Evolutionary conservation across 352 stramenopile genomes (phyloP).

Genomic region (Globisporangium recalcitrans): DNA sequence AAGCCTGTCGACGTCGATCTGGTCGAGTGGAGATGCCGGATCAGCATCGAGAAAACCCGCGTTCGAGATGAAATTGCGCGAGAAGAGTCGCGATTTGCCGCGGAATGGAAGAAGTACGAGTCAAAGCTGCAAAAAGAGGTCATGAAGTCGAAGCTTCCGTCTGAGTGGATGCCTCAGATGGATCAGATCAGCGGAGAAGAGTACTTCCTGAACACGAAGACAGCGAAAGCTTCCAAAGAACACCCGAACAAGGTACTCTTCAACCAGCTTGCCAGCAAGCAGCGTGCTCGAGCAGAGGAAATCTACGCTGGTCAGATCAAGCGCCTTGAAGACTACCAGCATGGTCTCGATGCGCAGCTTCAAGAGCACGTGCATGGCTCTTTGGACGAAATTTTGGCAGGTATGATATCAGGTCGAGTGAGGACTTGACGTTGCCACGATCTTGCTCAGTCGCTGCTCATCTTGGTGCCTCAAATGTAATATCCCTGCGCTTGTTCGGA

Average conservation of each 20-base stretch:
- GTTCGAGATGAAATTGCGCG: slow-evolving; percentile 19
- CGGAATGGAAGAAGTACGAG: slow-evolving; percentile 34
- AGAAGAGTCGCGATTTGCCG: slow-evolving; percentile 20
- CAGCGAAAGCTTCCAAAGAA: slow-evolving; percentile 24
- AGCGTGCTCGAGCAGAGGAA: slow-evolving; percentile 22
- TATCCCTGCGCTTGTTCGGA: not conserved
- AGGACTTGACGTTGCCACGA: slow-evolving; percentile 1
- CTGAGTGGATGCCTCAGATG: slow-evolving; percentile 42
- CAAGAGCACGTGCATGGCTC: not conserved
- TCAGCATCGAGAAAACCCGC: slow-evolving; percentile 23
- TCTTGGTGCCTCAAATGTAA: not conserved
- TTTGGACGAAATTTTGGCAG: slow-evolving; percentile 14
- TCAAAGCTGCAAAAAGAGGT: slow-evolving; percentile 35
- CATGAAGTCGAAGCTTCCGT: slow-evolving; percentile 24
- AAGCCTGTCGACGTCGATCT: slow-evolving; percentile 18
- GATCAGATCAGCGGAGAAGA: slow-evolving; percentile 29
- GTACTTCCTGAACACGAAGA: slow-evolving; percentile 40
- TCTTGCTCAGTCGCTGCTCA: not conserved
- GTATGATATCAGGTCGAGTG: slow-evolving; percentile 10
- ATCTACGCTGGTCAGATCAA: slow-evolving; percentile 16
- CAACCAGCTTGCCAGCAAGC: slow-evolving; percentile 28
- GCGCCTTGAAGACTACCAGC: slow-evolving; percentile 24
- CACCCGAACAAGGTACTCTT: slow-evolving; percentile 33
- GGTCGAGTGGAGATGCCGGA: slow-evolving; percentile 28
- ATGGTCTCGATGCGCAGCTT: slow-evolving; percentile 18